A percentile compares a stretch with the other conserved stretches of the same genome.
These are phyloP conservation scores for Trifolium dubium DNA, from an alignment of 306 rosid species.

Conservation along the genomic window DNA sequence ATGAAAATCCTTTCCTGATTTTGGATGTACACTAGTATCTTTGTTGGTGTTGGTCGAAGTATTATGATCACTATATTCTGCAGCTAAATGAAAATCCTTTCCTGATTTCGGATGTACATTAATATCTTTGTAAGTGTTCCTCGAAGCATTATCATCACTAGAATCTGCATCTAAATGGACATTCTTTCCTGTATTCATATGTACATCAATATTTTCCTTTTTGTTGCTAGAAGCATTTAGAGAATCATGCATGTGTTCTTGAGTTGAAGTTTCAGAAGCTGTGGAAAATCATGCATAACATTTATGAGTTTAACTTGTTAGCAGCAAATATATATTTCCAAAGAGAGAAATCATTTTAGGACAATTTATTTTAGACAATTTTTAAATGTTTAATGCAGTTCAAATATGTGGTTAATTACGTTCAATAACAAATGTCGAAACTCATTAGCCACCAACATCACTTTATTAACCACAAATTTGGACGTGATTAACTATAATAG, in stretches of 20 bases:
- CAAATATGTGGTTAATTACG: neutral
- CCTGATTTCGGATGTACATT: no score
- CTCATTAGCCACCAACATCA: neutral
- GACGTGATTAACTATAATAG: neutral
- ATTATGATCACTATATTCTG: no score
- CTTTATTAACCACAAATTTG: neutral
- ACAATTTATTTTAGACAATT: neutral
- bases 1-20: no score
- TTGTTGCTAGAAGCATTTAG: neutral
- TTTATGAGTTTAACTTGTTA: constrained; percentile 7
- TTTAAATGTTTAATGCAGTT: neutral
- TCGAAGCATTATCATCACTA: no score
- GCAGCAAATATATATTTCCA: neutral
- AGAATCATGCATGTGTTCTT: constrained; percentile 14
- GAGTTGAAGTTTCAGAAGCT: constrained; percentile 38
- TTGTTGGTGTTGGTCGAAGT: no score
- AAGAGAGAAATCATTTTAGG: neutral
- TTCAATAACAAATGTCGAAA: neutral
- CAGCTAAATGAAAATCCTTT: no score
- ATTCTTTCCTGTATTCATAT: no score
- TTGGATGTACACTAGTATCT: no score
- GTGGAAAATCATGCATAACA: constrained; percentile 40
- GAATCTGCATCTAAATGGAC: no score
- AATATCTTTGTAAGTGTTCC: no score
- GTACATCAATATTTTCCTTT: no score